Percentiles rank a stretch among this genome's conserved stretches.
Conservation (phyloP, 192 early-diverging fungal genomes). For the Diversispora epigaea region DNA sequence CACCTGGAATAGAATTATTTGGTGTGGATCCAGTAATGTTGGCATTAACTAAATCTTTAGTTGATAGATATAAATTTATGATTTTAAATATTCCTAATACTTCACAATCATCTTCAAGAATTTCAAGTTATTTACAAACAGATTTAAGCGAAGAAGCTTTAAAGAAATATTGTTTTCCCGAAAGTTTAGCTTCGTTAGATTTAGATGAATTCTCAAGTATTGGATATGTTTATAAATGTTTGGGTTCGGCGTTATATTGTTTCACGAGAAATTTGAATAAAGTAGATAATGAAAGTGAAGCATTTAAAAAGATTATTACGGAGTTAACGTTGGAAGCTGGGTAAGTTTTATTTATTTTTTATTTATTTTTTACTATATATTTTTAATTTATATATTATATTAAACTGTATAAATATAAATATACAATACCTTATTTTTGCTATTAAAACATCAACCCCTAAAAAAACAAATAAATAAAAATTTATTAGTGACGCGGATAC, state of each 20-base stretch:
- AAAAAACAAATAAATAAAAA: no score
- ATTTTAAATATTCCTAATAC: not conserved
- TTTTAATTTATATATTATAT: not conserved
- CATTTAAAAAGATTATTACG: slow-evolving; percentile 48
- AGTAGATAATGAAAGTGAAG: slow-evolving; percentile 21
- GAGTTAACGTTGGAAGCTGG: slow-evolving; percentile 53
- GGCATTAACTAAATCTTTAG: not conserved
- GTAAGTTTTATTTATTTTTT: slow-evolving; percentile 20
- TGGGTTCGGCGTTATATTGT: slow-evolving; percentile 44
- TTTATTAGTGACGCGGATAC: slow-evolving; percentile 54
- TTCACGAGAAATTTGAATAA: slow-evolving; percentile 36
- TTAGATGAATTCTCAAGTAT: slow-evolving; percentile 42
- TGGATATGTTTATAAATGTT: slow-evolving; percentile 57
- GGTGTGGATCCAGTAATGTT: slow-evolving; percentile 37
- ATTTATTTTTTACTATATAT: not conserved
- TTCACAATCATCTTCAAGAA: no score
- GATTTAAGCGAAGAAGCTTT: slow-evolving; percentile 30
- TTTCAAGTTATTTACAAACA: slow-evolving; percentile 18
- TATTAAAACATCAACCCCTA: no score
- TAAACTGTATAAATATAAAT: slow-evolving; percentile 31
- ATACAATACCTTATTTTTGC: no score
- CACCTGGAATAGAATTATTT: slow-evolving; percentile 26
- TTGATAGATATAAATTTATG: slow-evolving; percentile 31
- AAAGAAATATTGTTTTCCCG: slow-evolving; percentile 37
- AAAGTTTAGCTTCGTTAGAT: slow-evolving; percentile 36